A percentile compares a stretch with the other conserved stretches of the same genome.
phyloP scores from a whole-genome alignment of 2,329 filamentous ascomycete genomes.

The Whalleya microplaca region DNA sequence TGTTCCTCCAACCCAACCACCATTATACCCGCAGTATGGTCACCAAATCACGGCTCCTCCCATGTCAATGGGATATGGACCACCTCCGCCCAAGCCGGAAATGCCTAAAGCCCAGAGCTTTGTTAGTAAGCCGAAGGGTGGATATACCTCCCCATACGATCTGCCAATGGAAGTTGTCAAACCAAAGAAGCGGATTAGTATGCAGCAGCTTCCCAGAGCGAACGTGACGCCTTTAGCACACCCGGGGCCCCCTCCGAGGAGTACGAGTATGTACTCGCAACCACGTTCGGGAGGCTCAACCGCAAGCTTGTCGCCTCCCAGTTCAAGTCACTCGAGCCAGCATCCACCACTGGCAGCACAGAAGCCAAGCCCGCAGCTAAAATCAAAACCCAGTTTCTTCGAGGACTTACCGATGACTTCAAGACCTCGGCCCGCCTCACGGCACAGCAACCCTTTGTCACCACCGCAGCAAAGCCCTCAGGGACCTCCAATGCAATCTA shows the following conservation, averaged over 20 bases:
- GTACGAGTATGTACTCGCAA: conserved; percentile 58
- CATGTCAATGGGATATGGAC: conserved; percentile 41
- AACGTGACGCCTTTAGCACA: conserved; percentile 46
- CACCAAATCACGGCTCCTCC: conserved; percentile 35
- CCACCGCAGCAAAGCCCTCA: conserved; percentile 44
- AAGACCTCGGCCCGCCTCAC: conserved; percentile 64
- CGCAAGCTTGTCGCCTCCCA: conserved; percentile 39
- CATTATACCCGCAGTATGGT: conserved; percentile 33
- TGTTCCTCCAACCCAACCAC: conserved; percentile 28
- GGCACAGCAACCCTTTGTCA: conserved; percentile 52
- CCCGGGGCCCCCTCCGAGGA: conserved; percentile 62
- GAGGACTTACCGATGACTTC: conserved; percentile 72
- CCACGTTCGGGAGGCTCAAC: conserved; percentile 31
- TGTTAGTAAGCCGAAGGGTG: conserved; percentile 85
- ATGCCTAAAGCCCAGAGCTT: conserved; percentile 76
- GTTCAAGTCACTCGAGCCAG: conserved; percentile 43
- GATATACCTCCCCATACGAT: conserved; percentile 94
- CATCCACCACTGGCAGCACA: conserved; percentile 33
- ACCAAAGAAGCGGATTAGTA: conserved; percentile 66
- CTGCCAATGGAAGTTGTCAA: conserved; percentile 86
- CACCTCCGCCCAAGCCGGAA: conserved; percentile 47
- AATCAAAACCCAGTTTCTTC: conserved; percentile 66
- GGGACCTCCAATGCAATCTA: conserved; percentile 24
- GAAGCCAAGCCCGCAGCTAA: conserved; percentile 41
- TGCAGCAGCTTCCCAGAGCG: conserved; percentile 56